phyloP scores from a whole-genome alignment of 192 early-diverging fungal genomes.

The Podila epicladia region DNA sequence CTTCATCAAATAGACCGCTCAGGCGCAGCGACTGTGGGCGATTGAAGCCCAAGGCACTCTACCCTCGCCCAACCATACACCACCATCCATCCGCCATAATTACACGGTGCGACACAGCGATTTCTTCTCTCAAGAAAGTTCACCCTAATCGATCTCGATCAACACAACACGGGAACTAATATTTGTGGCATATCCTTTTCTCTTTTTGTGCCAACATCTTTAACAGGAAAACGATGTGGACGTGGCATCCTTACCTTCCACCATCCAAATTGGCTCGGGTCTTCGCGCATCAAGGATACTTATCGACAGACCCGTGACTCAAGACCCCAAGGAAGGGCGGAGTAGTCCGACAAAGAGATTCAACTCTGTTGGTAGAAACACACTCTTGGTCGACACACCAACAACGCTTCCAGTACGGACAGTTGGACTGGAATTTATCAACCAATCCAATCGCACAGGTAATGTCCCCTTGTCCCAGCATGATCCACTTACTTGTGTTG shows the following conservation, averaged over 20 bases:
- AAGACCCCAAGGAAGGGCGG: neutral
- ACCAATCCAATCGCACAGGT: neutral
- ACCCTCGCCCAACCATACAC: neutral
- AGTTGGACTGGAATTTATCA: constrained; percentile 23
- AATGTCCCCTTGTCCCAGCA: neutral
- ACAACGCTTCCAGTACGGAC: constrained; percentile 8
- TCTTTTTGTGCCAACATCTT: too few species aligned
- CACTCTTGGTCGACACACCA: constrained; percentile 22
- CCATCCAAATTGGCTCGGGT: constrained; percentile 17
- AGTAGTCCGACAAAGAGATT: constrained; percentile 7
- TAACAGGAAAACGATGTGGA: neutral
- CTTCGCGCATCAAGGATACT: constrained; percentile 31
- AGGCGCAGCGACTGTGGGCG: constrained; percentile 28
- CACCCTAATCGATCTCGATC: too few species aligned
- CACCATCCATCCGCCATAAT: neutral
- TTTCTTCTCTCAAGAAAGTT: too few species aligned
- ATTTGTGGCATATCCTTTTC: neutral
- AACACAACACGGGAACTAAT: neutral
- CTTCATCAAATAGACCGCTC: constrained; percentile 8
- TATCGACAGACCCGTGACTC: constrained; percentile 16
- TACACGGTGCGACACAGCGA: neutral
- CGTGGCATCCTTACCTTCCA: constrained; percentile 8
- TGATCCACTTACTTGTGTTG: neutral
- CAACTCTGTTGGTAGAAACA: neutral
- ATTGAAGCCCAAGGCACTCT: constrained; percentile 21